Evolutionary conservation across 2,329 filamentous ascomycete genomes (phyloP).

Genomic region (Chrysoporthe cubensis): DNA sequence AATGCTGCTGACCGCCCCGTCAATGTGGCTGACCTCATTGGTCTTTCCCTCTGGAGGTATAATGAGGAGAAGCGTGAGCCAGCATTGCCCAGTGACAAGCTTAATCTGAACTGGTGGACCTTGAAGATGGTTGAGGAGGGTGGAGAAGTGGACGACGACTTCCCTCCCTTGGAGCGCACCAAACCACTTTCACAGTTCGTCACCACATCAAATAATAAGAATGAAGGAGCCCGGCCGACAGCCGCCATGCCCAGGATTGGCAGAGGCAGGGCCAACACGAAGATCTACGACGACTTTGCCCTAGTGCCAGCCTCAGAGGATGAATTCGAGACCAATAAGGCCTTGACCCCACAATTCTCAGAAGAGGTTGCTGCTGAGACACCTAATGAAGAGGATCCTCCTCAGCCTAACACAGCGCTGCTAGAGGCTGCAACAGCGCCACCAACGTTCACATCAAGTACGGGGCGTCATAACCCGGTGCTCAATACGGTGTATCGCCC

Average conservation of each 20-base stretch:
- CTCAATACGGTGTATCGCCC: slow-evolving; percentile 63
- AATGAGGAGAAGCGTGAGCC: slow-evolving; percentile 77
- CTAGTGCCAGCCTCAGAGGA: slow-evolving; percentile 72
- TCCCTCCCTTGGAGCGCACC: slow-evolving; percentile 75
- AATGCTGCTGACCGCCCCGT: slow-evolving; percentile 65
- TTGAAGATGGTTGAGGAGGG: slow-evolving; percentile 84
- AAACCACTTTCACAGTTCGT: slow-evolving; percentile 73
- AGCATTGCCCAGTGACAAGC: slow-evolving; percentile 63
- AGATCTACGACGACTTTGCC: slow-evolving; percentile 82
- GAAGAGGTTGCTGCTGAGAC: slow-evolving; percentile 50
- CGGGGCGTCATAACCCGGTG: slow-evolving; percentile 58
- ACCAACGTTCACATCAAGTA: slow-evolving; percentile 12
- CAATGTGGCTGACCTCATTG: slow-evolving; percentile 80
- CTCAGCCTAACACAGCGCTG: slow-evolving; percentile 44
- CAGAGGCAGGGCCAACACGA: slow-evolving; percentile 71
- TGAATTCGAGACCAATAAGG: slow-evolving; percentile 72
- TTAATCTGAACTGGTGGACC: slow-evolving; percentile 82
- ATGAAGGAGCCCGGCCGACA: slow-evolving; percentile 25
- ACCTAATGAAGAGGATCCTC: slow-evolving; percentile 50
- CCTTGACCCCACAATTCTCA: slow-evolving; percentile 67
- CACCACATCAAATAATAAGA: slow-evolving; percentile 29
- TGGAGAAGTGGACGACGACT: slow-evolving; percentile 84
- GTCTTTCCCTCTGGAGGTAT: slow-evolving; percentile 77
- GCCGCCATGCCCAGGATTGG: slow-evolving; percentile 64
- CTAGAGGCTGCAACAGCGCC: slow-evolving; percentile 15